A percentile compares a stretch with the other conserved stretches of the same genome.
Conservation (phyloP, 208 protist species). For the Angomonas deanei region DNA sequence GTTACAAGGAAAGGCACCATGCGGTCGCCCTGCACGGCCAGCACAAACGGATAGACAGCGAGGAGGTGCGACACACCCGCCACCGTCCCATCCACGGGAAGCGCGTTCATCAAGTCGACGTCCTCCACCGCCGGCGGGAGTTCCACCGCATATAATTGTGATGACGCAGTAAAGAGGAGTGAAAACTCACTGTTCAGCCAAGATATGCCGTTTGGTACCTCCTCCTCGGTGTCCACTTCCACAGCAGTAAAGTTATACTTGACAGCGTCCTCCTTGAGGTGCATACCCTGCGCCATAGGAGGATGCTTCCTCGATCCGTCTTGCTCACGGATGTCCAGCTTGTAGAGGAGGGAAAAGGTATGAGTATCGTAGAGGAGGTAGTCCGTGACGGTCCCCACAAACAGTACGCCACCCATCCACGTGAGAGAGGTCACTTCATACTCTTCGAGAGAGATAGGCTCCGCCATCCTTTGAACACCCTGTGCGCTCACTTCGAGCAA, state of each 20-base stretch:
- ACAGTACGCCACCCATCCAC: background rate
- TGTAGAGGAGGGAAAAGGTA: background rate
- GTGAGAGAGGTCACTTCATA: background rate
- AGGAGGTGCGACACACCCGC: background rate
- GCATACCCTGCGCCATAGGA: background rate
- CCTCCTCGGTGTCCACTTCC: slow-evolving; percentile 1
- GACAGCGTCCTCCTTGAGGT: background rate
- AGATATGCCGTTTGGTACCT: slow-evolving; percentile 6
- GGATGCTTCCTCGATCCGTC: background rate
- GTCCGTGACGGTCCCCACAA: background rate
- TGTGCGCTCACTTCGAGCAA: background rate
- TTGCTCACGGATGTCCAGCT: background rate
- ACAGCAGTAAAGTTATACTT: background rate
- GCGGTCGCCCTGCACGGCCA: background rate
- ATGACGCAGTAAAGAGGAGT: slow-evolving; percentile 4
- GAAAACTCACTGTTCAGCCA: slow-evolving; percentile 5
- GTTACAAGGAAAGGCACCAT: background rate
- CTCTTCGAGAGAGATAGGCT: background rate
- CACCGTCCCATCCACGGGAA: background rate
- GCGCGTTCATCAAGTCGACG: background rate
- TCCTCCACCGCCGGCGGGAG: background rate
- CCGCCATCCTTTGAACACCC: background rate
- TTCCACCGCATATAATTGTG: background rate
- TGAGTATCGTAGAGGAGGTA: background rate
- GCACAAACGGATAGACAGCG: background rate